These are phyloP conservation scores for Trametes meyenii DNA, from an alignment of 768 basidiomycete species.

Conservation along the genomic window DNA sequence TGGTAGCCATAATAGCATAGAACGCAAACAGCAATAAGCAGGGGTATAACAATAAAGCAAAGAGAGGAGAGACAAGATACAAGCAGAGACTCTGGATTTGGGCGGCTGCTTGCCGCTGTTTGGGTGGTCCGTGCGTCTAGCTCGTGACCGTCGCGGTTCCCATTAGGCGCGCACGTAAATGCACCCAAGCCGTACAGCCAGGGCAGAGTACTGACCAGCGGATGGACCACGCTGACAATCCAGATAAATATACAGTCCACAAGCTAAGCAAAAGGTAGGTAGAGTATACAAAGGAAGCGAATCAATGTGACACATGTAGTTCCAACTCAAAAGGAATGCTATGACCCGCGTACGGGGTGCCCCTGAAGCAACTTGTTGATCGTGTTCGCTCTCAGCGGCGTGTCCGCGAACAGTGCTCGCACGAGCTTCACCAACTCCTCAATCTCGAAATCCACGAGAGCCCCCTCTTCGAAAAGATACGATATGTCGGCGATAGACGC, in stretches of 20 bases:
- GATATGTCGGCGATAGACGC: constrained; percentile 91
- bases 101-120: constrained; percentile 11
- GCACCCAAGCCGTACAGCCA: neutral
- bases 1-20: constrained; percentile 16
- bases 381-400: constrained; percentile 74
- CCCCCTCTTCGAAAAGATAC: constrained; percentile 89
- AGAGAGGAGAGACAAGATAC: neutral
- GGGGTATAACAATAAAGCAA: constrained; percentile 2
- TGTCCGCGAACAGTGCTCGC: constrained; percentile 87
- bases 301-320: neutral
- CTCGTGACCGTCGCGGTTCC: constrained; percentile 8
- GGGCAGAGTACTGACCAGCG: neutral
- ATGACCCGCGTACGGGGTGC: constrained; percentile 44
- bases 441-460: constrained; percentile 86
- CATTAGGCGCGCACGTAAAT: neutral
- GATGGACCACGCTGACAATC: neutral
- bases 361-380: constrained; percentile 73
- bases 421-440: constrained; percentile 84
- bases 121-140: constrained; percentile 28
- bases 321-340: neutral
- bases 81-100: neutral
- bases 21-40: constrained; percentile 1
- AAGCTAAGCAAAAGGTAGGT: constrained; percentile 6
- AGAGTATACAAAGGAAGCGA: neutral
- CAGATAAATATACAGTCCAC: neutral